Evolutionary conservation across 2,329 filamentous ascomycete species (phyloP).

Genomic region (Penicillium brevicompactum): DNA sequence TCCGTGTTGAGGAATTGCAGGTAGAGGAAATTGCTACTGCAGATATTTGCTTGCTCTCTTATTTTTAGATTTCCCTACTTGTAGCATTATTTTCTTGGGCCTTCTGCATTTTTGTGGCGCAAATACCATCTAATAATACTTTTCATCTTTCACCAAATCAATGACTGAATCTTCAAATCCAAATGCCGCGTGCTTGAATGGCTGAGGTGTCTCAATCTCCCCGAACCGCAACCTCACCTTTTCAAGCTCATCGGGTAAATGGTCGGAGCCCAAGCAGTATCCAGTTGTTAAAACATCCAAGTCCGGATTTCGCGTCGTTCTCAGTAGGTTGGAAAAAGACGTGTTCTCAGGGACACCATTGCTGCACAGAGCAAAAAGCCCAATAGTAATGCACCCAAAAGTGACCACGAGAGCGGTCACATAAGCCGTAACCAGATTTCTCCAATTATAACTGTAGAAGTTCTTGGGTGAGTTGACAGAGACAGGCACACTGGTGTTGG

Average conservation of each 20-base stretch:
- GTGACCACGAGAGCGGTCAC: background rate
- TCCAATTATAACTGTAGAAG: constrained; percentile 2
- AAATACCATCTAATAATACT: background rate
- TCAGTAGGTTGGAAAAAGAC: constrained; percentile 12
- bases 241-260: background rate
- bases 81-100: no score
- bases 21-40: no score
- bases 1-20: no score
- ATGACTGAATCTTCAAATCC: background rate
- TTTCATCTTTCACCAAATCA: background rate
- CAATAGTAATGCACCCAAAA: background rate
- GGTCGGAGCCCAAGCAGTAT: constrained; percentile 7
- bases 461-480: background rate
- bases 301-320: constrained; percentile 14
- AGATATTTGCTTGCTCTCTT: no score
- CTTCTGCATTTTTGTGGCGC: no score
- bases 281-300: constrained; percentile 9
- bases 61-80: no score
- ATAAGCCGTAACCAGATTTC: background rate
- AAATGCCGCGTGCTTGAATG: constrained; percentile 6
- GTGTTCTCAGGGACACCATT: constrained; percentile 8
- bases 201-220: background rate
- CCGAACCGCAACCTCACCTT: background rate
- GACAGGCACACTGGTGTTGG: background rate
- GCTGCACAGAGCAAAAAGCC: constrained; percentile 2